A percentile compares a stretch with the other conserved stretches of the same genome.
phyloP scores from a whole-genome alignment of 768 basidiomycete species.

The Kwoniella sp. region DNA sequence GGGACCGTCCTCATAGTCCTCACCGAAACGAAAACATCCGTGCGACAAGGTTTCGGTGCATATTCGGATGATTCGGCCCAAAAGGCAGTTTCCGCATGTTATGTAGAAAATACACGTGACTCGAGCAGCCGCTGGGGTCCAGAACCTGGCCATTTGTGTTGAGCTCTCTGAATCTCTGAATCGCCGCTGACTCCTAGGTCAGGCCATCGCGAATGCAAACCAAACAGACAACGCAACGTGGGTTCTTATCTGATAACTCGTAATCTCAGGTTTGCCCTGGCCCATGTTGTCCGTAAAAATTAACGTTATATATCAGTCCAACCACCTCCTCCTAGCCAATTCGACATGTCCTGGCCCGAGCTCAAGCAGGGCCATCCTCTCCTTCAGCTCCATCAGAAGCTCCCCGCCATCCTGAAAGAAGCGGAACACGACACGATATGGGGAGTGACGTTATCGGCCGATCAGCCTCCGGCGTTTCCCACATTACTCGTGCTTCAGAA shows the following conservation, averaged over 20 bases:
- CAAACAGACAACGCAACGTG: too few species aligned
- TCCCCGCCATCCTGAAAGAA: conserved; percentile 21
- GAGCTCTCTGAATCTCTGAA: background rate
- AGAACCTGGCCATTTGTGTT: background rate
- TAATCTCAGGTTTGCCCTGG: background rate
- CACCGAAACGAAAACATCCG: too few species aligned
- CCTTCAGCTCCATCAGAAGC: conserved; percentile 4
- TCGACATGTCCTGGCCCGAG: conserved; percentile 3
- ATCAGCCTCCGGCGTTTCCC: conserved; percentile 4
- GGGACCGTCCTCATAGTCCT: background rate
- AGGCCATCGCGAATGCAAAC: too few species aligned
- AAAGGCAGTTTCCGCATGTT: too few species aligned
- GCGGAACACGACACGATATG: conserved; percentile 18
- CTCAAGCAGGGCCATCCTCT: conserved; percentile 12
- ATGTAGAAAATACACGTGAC: too few species aligned
- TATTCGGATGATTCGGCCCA: background rate
- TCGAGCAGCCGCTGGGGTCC: too few species aligned
- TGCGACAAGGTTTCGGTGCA: background rate
- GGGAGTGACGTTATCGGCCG: conserved; percentile 11
- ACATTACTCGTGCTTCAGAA: conserved; percentile 32
- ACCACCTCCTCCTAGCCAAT: background rate
- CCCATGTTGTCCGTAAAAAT: too few species aligned
- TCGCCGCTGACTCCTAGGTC: too few species aligned
- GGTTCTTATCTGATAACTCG: background rate
- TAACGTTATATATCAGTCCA: background rate